Percentiles rank a stretch among this genome's conserved stretches.
Evolutionary conservation across 2,329 filamentous ascomycete genomes (phyloP).

Genomic region (Aspergillus pseudoviridinutans): DNA sequence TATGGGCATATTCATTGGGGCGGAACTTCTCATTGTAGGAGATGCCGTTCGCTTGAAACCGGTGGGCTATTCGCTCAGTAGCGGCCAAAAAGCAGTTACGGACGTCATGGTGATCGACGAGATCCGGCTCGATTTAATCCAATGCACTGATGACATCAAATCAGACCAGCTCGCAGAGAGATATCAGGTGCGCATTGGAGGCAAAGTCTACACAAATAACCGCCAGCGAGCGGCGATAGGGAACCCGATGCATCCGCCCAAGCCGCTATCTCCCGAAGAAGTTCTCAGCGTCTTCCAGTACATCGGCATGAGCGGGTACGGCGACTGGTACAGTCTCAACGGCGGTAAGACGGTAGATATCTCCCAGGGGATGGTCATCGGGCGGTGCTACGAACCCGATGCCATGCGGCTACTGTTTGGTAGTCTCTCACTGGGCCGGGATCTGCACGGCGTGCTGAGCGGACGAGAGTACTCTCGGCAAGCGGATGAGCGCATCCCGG

Average conservation of each 20-base stretch:
- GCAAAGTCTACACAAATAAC: conserved; percentile 45
- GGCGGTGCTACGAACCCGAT: conserved; percentile 51
- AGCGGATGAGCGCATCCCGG: conserved; percentile 47
- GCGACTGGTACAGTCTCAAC: conserved; percentile 51
- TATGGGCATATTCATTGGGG: conserved; percentile 53
- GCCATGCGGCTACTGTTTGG: conserved; percentile 47
- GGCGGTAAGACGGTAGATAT: conserved; percentile 41
- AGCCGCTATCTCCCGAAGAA: conserved; percentile 29
- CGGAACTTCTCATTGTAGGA: conserved; percentile 52
- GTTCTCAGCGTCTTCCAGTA: conserved; percentile 34
- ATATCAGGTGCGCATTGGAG: conserved; percentile 46
- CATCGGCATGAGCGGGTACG: conserved; percentile 44
- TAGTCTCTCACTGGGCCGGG: conserved; percentile 37
- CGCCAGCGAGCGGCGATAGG: conserved; percentile 21
- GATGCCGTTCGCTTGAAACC: conserved; percentile 53
- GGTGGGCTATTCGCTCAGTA: conserved; percentile 15
- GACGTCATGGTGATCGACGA: conserved; percentile 54
- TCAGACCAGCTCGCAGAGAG: conserved; percentile 45
- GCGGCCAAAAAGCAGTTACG: conserved; percentile 20
- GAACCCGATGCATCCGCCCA: conserved; percentile 14
- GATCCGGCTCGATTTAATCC: conserved; percentile 49
- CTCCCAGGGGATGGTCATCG: conserved; percentile 50
- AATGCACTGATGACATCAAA: conserved; percentile 47
- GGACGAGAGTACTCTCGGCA: conserved; percentile 46
- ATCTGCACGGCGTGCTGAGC: conserved; percentile 44